Evolutionary conservation across 1,284 basidiomycete genomes (phyloP).

Genomic region (Cutaneotrichosporon arboriforme): DNA sequence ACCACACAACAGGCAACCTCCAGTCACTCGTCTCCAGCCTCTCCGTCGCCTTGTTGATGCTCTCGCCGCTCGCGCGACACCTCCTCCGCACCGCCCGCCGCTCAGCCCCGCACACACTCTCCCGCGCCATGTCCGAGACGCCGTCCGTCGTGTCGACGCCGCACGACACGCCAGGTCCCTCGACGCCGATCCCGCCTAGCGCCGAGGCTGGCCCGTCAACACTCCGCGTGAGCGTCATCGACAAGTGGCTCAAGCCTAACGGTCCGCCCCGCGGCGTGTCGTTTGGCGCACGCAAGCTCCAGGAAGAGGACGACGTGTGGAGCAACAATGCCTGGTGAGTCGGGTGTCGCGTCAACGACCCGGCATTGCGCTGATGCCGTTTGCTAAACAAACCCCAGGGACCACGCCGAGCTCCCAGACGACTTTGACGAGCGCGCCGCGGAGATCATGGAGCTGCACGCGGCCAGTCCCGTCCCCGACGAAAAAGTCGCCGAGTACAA

Average conservation of each 20-base stretch:
- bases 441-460: constrained; percentile 63
- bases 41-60: too few relatives aligned
- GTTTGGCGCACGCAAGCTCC: constrained; percentile 43
- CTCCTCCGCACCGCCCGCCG: too few relatives aligned
- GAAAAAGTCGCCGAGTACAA: constrained; percentile 39
- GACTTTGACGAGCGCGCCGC: constrained; percentile 67
- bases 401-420: constrained; percentile 76
- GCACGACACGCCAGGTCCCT: constrained; percentile 4
- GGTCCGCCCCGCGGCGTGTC: constrained; percentile 42
- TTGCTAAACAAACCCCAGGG: too few relatives aligned
- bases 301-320: constrained; percentile 42
- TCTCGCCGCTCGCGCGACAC: too few relatives aligned
- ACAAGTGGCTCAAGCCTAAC: constrained; percentile 44
- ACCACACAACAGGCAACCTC: too few relatives aligned
- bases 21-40: too few relatives aligned
- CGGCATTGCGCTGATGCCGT: constrained; percentile 3
- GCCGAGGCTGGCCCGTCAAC: constrained; percentile 20
- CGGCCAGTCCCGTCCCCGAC: constrained; percentile 61
- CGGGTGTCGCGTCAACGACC: too few relatives aligned
- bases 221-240: constrained; percentile 26
- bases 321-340: constrained; percentile 47
- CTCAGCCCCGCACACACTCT: too few relatives aligned
- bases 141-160: neutral
- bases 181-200: constrained; percentile 2
- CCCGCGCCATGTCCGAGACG: neutral